Base-by-base conservation (phyloP, 176 grass and related monocot species). In the Aechmea fasciata region DNA sequence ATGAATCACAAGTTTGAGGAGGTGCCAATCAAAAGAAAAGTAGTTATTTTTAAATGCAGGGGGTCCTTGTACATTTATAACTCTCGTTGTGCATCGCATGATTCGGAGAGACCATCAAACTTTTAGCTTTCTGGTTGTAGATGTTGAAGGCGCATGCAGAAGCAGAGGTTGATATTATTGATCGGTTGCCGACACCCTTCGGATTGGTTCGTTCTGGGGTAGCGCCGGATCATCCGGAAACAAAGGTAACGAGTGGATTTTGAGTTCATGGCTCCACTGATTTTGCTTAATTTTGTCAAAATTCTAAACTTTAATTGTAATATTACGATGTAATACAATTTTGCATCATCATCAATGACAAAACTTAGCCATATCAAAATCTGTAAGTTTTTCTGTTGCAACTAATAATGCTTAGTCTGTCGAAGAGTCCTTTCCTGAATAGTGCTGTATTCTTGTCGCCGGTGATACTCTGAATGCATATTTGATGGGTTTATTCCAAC, bases 221-320 rank as follows among this genome's bases (percentile, higher is more conserved):
- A 17, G 94, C 94, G 48, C 94, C 89, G 15, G 86, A 97, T 87
- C 94, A 97, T 82, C 94, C 86, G 6, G 86, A 97, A 75, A 92
- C 89, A 69, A 97, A 92, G 88, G 86, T 89, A 79, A 66, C 53
- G 22, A 20, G 11, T 9, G n/a, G 57, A 4, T 47, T 74, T 33
- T 59, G 9, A 11, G 11, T 72, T 51, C 19, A 63, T 51, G 18
- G 17, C 25, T 73, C 48, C 57, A 15, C 71, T 11, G 28, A 66
- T 49, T 28, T 14, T 51, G 69, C 65, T 24, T 78, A 1, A 59
- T 48, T 77, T 69, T 29, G 10, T 77, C 14, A 41, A 41, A 41
- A 41, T 41, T 41, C 3, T 41, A 41, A 41, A 41, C 33, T 41
- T 41, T 3, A 41, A 41, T 41, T 41, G 33, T 41, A 41, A 55